Conservation (phyloP, 768 basidiomycete species). For the Leccinum imitatum region DNA sequence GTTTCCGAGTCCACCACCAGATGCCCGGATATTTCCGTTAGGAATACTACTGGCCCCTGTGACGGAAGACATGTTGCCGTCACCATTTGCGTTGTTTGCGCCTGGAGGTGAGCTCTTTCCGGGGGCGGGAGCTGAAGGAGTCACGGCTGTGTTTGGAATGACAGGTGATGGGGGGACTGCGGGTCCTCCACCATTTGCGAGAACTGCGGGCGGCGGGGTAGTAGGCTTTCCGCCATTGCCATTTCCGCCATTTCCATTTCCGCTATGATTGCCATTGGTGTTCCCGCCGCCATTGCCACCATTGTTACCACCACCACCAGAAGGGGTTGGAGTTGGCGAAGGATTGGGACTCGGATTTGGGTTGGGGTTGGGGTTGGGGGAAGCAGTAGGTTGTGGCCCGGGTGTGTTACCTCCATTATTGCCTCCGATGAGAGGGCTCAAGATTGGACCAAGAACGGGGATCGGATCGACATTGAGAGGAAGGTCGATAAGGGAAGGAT, state of each 20-base stretch:
- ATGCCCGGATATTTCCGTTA: no score
- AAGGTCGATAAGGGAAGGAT: slow-evolving; percentile 39
- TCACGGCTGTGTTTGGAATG: neutral
- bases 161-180: neutral
- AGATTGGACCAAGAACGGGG: slow-evolving; percentile 40
- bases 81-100: neutral
- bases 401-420: neutral
- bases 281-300: slow-evolving; percentile 3
- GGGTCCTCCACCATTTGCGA: slow-evolving; percentile 2
- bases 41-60: neutral
- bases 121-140: neutral
- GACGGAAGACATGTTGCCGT: neutral
- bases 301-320: neutral
- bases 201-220: neutral
- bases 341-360: neutral
- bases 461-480: slow-evolving; percentile 33
- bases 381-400: slow-evolving; percentile 3
- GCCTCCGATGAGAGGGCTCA: slow-evolving; percentile 35
- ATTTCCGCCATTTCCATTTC: neutral
- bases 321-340: neutral
- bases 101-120: neutral
- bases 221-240: neutral
- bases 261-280: neutral
- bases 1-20: neutral
- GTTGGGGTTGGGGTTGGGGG: neutral